Evolutionary conservation across 257 asterid species (phyloP), one percentile per base, ranked within the genome.

Genomic region (Craterostigma plantagineum): DNA sequence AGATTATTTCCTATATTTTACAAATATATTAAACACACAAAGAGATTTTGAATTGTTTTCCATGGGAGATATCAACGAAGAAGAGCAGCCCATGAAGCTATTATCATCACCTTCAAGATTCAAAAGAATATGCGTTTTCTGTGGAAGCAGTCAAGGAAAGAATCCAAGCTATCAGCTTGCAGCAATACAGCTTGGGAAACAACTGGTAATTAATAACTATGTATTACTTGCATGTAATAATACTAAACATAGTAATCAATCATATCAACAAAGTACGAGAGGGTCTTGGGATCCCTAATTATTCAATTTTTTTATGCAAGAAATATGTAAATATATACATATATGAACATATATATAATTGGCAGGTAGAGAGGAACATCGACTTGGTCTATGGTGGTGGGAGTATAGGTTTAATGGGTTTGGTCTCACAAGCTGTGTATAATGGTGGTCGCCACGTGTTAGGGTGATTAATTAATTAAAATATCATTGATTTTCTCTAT

Each of bases 371-470:
- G 40, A 36, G 40, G 40, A 36, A 36, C 14, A 8, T 36, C 11
- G 40, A 36, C 40, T 12, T 36, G 40, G 40, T 36, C 14, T 36
- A 36, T 36, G 40, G 40, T 9, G 40, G 40, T 36, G 40, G 40
- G 14, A 36, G 40, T 8, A 36, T 36, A 36, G 40, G 40, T 3
- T 8, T 36, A 8, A 36, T 36, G 40, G 40, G 40, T 9, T 12
- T 36, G 12, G 40, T 36, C 40, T 36, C 40, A 36, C 40, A 36
- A 36, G 40, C 40, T 36, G 40, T 36, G 40, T 36, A 36, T 12
- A 36, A 36, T 36, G 40, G 40, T 12, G 40, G 40, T 9, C 11
- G 40, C 11, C 40, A 36, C 40, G 40, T 36, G 14, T 36, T 36
- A 36, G 40, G 40, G 40, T 36, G 14, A 36, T 3, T 3, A 36